These are phyloP conservation scores for Neurospora cerealis DNA, from an alignment of 495 filamentous ascomycete species.

Conservation along the genomic window DNA sequence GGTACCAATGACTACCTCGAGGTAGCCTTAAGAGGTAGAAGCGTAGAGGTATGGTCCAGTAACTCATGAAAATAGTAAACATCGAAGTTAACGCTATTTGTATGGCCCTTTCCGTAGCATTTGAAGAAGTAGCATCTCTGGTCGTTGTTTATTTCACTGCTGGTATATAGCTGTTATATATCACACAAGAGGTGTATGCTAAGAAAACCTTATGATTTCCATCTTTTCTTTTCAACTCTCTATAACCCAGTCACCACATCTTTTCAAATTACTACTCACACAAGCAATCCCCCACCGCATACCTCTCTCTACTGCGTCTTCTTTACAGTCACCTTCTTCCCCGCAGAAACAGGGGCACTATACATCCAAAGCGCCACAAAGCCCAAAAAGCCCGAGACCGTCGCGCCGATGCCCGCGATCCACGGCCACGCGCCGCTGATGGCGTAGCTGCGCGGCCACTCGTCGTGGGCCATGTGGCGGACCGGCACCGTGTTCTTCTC, in stretches of 20 bases:
- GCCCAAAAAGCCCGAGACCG: slow-evolving; percentile 70
- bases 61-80: neutral
- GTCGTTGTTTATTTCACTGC: neutral
- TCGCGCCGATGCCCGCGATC: slow-evolving; percentile 81
- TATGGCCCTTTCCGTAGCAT: neutral
- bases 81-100: neutral
- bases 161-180: neutral
- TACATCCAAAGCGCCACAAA: slow-evolving; percentile 90
- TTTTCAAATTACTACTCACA: neutral
- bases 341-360: slow-evolving; percentile 47
- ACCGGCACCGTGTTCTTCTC: slow-evolving; percentile 94
- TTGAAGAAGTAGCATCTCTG: neutral
- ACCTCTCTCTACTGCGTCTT: slow-evolving; percentile 52
- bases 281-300: neutral
- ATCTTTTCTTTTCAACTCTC: neutral
- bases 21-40: neutral
- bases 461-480: slow-evolving; percentile 91
- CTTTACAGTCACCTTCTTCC: slow-evolving; percentile 44
- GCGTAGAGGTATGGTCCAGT: neutral
- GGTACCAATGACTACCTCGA: neutral
- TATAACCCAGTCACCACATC: neutral
- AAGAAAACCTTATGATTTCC: neutral
- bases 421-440: slow-evolving; percentile 92
- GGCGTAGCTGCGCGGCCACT: slow-evolving; percentile 83
- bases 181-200: neutral